These are phyloP conservation scores for Metschnikowia anglica DNA, from an alignment of 805 yeast species.

Conservation along the genomic window DNA sequence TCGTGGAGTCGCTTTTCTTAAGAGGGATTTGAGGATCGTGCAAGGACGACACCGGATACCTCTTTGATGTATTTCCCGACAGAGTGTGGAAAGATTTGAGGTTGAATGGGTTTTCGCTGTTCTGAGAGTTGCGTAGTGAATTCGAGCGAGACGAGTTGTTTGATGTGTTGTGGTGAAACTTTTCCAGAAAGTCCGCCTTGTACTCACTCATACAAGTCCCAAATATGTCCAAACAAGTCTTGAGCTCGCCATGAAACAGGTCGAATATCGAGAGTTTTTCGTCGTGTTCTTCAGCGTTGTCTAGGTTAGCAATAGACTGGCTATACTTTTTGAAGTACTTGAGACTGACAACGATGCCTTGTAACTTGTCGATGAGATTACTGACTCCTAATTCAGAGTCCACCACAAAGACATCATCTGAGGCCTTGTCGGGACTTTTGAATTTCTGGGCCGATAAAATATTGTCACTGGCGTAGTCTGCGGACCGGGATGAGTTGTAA, in stretches of 20 bases:
- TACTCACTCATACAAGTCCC: constrained; percentile 31
- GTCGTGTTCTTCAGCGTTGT: constrained; percentile 32
- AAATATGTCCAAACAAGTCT: constrained; percentile 30
- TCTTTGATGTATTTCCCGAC: constrained; percentile 24
- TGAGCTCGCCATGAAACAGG: constrained; percentile 36
- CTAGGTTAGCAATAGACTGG: constrained; percentile 26
- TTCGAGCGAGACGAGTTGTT: constrained; percentile 18
- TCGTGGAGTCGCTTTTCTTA: constrained; percentile 4
- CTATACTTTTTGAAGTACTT: constrained; percentile 40
- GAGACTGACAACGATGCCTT: constrained; percentile 34
- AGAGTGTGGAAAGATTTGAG: constrained; percentile 38
- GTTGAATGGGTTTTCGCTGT: constrained; percentile 13
- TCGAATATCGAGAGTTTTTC: constrained; percentile 39
- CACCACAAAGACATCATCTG: constrained; percentile 8
- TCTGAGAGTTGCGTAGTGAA: constrained; percentile 23
- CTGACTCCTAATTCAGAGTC: constrained; percentile 22
- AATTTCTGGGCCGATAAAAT: constrained; percentile 8
- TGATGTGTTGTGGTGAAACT: constrained; percentile 6
- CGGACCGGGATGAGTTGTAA: constrained; percentile 7
- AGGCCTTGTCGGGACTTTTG: background rate
- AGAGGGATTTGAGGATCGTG: background rate
- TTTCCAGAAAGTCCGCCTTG: constrained; percentile 12
- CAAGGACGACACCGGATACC: constrained; percentile 20
- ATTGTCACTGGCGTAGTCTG: constrained; percentile 20
- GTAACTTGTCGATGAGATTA: constrained; percentile 31